Conservation (phyloP, 73 alveolate species). For the Stentor roeselii region DNA sequence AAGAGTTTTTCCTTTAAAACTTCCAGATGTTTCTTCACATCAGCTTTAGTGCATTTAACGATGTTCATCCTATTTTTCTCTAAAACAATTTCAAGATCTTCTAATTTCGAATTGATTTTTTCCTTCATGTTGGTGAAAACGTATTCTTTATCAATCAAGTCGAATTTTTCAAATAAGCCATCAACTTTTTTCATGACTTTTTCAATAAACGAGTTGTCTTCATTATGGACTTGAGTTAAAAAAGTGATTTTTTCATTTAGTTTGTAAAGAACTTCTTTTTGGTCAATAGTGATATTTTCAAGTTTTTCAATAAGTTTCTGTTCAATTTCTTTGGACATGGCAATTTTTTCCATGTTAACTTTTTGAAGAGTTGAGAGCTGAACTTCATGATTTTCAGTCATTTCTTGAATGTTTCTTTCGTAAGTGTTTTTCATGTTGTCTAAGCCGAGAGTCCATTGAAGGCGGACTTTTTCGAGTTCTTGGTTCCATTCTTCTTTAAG, state of each 20-base stretch:
- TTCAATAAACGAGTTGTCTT: not conserved
- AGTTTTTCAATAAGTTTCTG: not conserved
- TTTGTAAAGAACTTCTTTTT: not conserved
- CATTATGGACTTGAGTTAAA: not conserved
- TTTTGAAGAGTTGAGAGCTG: not conserved
- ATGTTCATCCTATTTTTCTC: not conserved
- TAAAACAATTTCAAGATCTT: not conserved
- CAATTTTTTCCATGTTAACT: not conserved
- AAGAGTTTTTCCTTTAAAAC: not conserved
- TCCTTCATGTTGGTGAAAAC: not conserved
- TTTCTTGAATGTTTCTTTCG: not conserved
- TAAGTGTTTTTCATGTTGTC: not conserved
- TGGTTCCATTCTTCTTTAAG: not conserved
- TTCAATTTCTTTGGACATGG: not conserved
- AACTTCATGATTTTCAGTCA: not conserved
- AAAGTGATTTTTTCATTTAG: not conserved
- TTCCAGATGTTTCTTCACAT: too few species aligned
- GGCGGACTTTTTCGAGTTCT: not conserved
- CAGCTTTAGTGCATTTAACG: not conserved
- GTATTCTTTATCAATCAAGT: too few species aligned
- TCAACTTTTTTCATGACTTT: not conserved
- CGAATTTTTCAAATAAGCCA: not conserved
- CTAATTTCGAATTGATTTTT: not conserved
- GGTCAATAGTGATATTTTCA: not conserved
- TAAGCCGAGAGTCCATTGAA: not conserved